Base-by-base conservation (phyloP, 257 asterid genomes). In the Marsdenia floribunda region DNA sequence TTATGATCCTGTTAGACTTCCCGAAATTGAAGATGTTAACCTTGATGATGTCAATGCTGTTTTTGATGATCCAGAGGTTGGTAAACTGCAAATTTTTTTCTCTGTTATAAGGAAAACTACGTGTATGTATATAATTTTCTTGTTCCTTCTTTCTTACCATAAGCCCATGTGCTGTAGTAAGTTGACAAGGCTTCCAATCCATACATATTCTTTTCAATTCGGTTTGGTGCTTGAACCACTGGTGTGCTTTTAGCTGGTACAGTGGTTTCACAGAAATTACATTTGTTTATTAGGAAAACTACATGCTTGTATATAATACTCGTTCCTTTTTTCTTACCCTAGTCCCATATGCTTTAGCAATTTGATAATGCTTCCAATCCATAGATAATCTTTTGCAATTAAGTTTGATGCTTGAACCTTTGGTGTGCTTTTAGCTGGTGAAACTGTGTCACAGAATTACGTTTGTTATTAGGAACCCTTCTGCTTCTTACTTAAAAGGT, bases 41-140 rank as follows among this genome's bases (percentile, higher is more conserved):
- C 82, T 95, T 79, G 98, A 95, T 85, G 99, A 95, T 84, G 84
- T 95, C 47, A 88, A 95, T 89, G 97, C 98, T 75, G 99, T 94
- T 80, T 95, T 95, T 84, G 96, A 92, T 85, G 97, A 92, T 86
- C 83, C 90, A 42, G 99, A 95, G 98, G 98, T 95, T 77, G 86
- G 96, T 84, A 38, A 46, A 52, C 57, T 70, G 72, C 22, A 14
- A 29, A 70, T 73, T 16, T 60, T 58, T 70, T 16, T 38, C 50
- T 52, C 61, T 74, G 37, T 0, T 52, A 38, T 44, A 37, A 61
- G 49, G 46, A 64, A 59, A 42, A 29, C 70, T 19, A 38, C n/a
- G 21, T 61, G 61, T 24, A 47, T 54, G 68, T 10, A 35, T 68
- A 24, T 26, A 47, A n/a, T 76, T 73, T 44, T 55, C 6, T 57